phyloP scores from a whole-genome alignment of 257 asterid species.

The Petrea volubilis region DNA sequence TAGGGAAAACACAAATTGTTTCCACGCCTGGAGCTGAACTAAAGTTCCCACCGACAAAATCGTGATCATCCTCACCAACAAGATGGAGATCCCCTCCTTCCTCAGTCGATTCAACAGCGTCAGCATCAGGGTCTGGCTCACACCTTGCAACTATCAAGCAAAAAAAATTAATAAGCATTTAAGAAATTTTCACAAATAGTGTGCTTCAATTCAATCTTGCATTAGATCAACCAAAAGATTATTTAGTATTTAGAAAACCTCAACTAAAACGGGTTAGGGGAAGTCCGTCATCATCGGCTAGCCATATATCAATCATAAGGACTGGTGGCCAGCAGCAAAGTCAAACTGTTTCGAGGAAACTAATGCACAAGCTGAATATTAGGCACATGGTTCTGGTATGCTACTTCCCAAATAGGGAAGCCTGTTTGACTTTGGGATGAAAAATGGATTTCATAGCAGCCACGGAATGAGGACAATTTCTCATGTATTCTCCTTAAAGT shows the following conservation, averaged over 20 bases:
- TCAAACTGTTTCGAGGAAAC: background rate
- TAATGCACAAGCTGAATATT: background rate
- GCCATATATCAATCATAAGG: constrained; percentile 2
- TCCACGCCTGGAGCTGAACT: constrained; percentile 84
- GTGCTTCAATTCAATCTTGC: background rate
- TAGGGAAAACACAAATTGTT: constrained; percentile 88
- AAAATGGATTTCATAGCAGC: background rate
- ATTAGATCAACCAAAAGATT: background rate
- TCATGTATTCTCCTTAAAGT: background rate
- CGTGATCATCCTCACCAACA: constrained; percentile 89
- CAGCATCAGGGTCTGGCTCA: constrained; percentile 64
- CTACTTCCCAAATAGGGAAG: background rate
- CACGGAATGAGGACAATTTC: background rate
- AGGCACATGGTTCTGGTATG: background rate
- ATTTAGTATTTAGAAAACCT: background rate
- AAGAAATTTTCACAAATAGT: background rate
- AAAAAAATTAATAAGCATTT: constrained; percentile 4
- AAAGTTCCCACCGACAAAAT: constrained; percentile 63
- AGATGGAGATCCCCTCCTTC: constrained; percentile 80
- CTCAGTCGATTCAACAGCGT: constrained; percentile 50
- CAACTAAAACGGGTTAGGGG: background rate
- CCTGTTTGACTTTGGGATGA: background rate
- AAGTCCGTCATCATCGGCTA: background rate
- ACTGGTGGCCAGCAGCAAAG: background rate
- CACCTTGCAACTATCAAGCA: constrained; percentile 66